Base-by-base conservation (phyloP, 257 asterid genomes). In the Voacanga thouarsii region DNA sequence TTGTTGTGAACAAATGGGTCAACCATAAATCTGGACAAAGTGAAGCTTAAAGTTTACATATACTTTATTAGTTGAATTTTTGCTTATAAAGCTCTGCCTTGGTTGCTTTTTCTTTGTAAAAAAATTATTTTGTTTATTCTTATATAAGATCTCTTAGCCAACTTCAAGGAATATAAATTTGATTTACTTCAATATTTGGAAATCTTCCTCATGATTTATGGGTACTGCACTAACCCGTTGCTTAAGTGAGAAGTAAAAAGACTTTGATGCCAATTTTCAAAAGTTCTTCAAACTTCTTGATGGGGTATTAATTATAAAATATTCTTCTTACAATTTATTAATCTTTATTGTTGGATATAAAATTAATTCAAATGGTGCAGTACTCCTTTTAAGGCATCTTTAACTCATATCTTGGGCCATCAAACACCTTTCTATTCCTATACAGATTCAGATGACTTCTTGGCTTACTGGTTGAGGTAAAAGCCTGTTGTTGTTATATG, bases 221-320 rank as follows among this genome's bases (percentile, higher is more conserved):
- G 99, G 98, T 77, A 83, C 87, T 79, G 86, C 89, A 14, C 77
- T 96, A 88, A 87, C 90, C 77, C 81, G 80, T 77, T 90, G 74
- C 79, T 85, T 96, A 41, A 87, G 84, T 81, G 94, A 90, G 86
- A 96, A 93, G 89, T 87, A 85, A 79, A 84, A 82, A 80, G 94
- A 88, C 19, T 96, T 88, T 77, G 96, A 94, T 74, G 89, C 87
- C 50, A 90, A 89, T 79, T 96, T 90, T 77, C 88, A 82, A 51
- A 87, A 83, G 68, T 75, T 86, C 87, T 96, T 93, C 83, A 84
- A 80, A 78, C 80, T 92, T 82, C 84, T 92, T 75, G 93, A 88
- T 72, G 90, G 88, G 97, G 98, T 96, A 87, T 53, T 26, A 37
- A 41, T 30, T 21, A 41, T 43, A 26, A 39, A 26, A 24, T 44